These are phyloP conservation scores for Nemania bipapillata DNA, from an alignment of 2,329 filamentous ascomycete genomes.

Conservation along the genomic window DNA sequence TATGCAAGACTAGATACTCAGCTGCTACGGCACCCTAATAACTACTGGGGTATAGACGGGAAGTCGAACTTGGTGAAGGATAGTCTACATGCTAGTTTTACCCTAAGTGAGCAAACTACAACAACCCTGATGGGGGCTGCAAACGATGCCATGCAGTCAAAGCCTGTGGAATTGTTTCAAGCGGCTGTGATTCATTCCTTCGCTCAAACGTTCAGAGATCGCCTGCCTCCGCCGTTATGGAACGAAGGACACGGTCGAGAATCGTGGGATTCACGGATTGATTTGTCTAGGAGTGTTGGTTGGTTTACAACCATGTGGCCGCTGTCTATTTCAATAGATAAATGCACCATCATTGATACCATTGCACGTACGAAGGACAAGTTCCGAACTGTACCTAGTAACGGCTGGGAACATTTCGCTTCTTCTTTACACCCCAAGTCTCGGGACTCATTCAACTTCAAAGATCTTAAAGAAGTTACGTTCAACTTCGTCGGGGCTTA, in stretches of 20 bases:
- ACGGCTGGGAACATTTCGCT: slow-evolving; percentile 20
- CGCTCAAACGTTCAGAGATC: slow-evolving; percentile 1
- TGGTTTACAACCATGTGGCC: slow-evolving; percentile 22
- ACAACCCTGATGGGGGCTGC: neutral
- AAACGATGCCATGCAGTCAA: neutral
- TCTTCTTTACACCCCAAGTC: slow-evolving; percentile 7
- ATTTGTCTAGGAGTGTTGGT: slow-evolving; percentile 7
- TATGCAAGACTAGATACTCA: too few relatives aligned
- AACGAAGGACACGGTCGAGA: slow-evolving; percentile 15
- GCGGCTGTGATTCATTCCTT: slow-evolving; percentile 14
- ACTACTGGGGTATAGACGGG: slow-evolving; percentile 18
- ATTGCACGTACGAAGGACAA: slow-evolving; percentile 11
- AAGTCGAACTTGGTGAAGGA: slow-evolving; percentile 36
- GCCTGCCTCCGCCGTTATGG: neutral
- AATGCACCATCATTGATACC: neutral
- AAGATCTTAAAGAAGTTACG: neutral
- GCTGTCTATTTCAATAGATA: neutral
- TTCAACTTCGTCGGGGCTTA: slow-evolving; percentile 14
- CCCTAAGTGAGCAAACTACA: neutral
- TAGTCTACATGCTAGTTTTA: neutral
- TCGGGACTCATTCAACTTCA: neutral
- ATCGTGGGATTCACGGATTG: neutral
- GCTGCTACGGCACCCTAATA: neutral
- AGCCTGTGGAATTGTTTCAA: slow-evolving; percentile 15
- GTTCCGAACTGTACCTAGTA: neutral